Evolutionary conservation across 345 rosid genomes (phyloP).

Genomic region (Durio zibethinus): DNA sequence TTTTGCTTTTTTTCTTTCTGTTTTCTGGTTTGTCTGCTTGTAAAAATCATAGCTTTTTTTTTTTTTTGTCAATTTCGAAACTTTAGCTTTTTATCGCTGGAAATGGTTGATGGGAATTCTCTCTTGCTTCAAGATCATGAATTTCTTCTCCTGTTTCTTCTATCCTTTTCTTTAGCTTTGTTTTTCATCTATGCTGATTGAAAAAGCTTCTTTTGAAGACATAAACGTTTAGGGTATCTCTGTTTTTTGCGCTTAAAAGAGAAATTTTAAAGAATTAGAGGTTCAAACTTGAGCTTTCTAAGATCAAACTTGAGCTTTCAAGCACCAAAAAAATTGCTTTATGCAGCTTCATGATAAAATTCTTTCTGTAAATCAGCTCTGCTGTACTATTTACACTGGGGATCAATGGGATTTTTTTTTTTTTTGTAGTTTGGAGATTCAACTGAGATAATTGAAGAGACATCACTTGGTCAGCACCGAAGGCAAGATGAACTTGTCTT

Average conservation of each 20-base stretch:
- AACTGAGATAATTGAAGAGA: conserved; percentile 66
- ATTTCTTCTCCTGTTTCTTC: neutral
- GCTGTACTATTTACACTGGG: neutral
- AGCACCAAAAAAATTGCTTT: neutral
- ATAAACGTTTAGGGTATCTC: neutral
- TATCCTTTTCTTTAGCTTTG: neutral
- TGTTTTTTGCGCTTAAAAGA: neutral
- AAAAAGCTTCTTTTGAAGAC: neutral
- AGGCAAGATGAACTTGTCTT: conserved; percentile 37
- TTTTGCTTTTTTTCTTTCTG: neutral
- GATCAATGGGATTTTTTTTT: conserved; percentile 5
- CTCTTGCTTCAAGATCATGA: conserved; percentile 3
- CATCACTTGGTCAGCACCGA: conserved; percentile 22
- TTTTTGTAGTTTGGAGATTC: conserved; percentile 43
- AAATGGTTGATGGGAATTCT: conserved; percentile 1
- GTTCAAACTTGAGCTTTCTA: neutral
- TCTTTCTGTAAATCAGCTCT: neutral
- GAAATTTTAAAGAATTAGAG: conserved; percentile 3
- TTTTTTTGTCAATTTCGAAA: conserved; percentile 5
- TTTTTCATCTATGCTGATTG: neutral
- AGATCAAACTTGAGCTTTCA: neutral
- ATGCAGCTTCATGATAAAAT: neutral
- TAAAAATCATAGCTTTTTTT: neutral
- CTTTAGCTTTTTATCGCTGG: conserved; percentile 1
- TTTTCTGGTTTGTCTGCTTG: neutral